Evolutionary conservation across 2,329 filamentous ascomycete species (phyloP).

Genomic region (Pseudocercospora pini-densiflorae): DNA sequence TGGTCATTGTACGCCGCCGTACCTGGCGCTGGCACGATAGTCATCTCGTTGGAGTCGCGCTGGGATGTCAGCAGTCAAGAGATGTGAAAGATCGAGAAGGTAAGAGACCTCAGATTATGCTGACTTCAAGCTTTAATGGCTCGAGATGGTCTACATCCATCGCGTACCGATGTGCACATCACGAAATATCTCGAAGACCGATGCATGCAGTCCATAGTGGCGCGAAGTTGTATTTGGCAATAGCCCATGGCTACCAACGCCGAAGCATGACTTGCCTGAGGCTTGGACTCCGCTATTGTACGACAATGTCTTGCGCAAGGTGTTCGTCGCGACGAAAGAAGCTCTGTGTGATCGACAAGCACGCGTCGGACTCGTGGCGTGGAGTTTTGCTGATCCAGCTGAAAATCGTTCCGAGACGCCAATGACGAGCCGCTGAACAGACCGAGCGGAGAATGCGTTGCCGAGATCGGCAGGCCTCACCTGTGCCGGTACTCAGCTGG

Average conservation of each 20-base stretch:
- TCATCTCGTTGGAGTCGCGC: neutral
- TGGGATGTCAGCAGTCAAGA: neutral
- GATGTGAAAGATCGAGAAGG: neutral
- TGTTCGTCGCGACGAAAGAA: too few species aligned
- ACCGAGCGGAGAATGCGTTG: neutral
- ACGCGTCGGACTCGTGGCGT: neutral
- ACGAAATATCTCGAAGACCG: neutral
- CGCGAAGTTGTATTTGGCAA: too few species aligned
- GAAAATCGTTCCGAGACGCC: neutral
- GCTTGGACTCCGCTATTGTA: too few species aligned
- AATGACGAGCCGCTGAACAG: neutral
- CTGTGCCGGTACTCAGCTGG: neutral
- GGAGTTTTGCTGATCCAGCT: neutral
- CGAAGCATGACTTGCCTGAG: too few species aligned
- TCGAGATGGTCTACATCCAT: neutral
- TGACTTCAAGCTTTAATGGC: too few species aligned
- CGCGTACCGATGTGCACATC: neutral
- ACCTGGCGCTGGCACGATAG: neutral
- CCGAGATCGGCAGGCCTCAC: neutral
- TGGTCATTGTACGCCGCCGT: neutral
- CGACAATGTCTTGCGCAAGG: too few species aligned
- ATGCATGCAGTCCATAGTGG: neutral
- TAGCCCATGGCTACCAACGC: too few species aligned
- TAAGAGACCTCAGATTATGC: too few species aligned
- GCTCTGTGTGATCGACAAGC: neutral